phyloP scores from a whole-genome alignment of 1,284 basidiomycete species.

The Melampsora americana region DNA sequence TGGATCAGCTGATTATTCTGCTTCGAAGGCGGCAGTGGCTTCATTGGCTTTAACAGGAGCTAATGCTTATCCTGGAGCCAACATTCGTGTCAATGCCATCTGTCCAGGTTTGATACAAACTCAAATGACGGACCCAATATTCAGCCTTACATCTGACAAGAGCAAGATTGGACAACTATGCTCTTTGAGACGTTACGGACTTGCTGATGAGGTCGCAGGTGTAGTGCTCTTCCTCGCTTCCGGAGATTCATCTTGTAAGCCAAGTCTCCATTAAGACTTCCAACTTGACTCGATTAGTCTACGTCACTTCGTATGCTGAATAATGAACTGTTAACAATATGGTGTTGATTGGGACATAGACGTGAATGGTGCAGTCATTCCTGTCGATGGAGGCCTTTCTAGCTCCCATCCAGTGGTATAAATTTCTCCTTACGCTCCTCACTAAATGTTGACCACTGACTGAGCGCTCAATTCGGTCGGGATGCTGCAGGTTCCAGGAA shows the following conservation, averaged over 20 bases:
- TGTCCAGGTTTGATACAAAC: conserved; percentile 46
- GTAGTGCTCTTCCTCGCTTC: conserved; percentile 52
- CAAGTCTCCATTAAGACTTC: background rate
- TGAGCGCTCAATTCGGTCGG: background rate
- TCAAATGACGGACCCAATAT: conserved; percentile 51
- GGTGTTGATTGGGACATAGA: conserved; percentile 28
- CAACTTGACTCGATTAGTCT: background rate
- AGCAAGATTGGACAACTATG: conserved; percentile 53
- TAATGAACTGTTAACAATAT: background rate
- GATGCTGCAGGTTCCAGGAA: conserved; percentile 2
- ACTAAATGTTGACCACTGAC: background rate
- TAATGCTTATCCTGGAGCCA: conserved; percentile 50
- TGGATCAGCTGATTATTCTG: conserved; percentile 52
- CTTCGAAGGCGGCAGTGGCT: conserved; percentile 52
- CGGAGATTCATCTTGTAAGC: conserved; percentile 50
- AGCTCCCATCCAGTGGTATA: conserved; percentile 51
- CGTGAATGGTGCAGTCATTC: conserved; percentile 51
- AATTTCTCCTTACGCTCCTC: background rate
- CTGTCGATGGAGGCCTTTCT: conserved; percentile 52
- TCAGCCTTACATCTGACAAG: conserved; percentile 50
- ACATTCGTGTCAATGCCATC: conserved; percentile 51
- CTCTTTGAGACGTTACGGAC: conserved; percentile 50
- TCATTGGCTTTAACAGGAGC: conserved; percentile 49
- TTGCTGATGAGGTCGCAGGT: conserved; percentile 50
- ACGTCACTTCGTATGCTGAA: background rate